Percentiles rank a stretch among this genome's conserved stretches.
Evolutionary conservation across 2,329 filamentous ascomycete species (phyloP).

Genomic region (Stylonectria norvegica): DNA sequence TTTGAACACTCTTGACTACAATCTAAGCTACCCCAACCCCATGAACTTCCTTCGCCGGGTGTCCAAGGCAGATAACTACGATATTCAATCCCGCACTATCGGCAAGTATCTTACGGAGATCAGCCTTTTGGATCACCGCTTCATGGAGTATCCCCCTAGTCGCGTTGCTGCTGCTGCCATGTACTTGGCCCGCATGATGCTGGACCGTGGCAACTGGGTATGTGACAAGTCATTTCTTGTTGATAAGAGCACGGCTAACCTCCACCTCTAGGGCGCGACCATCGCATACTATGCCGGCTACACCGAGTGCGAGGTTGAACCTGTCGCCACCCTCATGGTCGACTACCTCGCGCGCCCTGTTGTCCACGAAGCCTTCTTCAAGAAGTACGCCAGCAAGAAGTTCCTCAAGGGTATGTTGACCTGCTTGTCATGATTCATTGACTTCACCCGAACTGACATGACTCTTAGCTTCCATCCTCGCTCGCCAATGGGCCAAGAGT

Average conservation of each 20-base stretch:
- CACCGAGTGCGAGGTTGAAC: conserved; percentile 86
- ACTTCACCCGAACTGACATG: no score
- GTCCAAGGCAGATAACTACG: conserved; percentile 98
- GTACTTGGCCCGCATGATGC: conserved; percentile 87
- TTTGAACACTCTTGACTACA: conserved; percentile 86
- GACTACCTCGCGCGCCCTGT: conserved; percentile 92
- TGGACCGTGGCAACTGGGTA: conserved; percentile 91
- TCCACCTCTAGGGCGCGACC: conserved; percentile 64
- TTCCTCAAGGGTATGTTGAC: conserved; percentile 85
- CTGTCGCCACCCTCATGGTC: conserved; percentile 90
- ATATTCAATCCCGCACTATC: conserved; percentile 94
- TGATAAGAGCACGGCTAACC: conserved; percentile 27
- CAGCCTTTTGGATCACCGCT: conserved; percentile 88
- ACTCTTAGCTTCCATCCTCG: conserved; percentile 75
- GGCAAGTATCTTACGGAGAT: conserved; percentile 99
- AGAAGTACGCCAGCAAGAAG: conserved; percentile 99
- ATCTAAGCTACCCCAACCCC: conserved; percentile 96
- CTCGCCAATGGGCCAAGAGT: conserved; percentile 90
- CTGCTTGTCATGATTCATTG: no score
- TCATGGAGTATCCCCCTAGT: conserved; percentile 85
- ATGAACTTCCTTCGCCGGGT: conserved; percentile 99
- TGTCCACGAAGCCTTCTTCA: conserved; percentile 95
- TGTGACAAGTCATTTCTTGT: conserved; percentile 32
- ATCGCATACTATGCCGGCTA: conserved; percentile 91
- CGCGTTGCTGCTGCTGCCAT: conserved; percentile 89